A percentile compares a stretch with the other conserved stretches of the same genome.
Evolutionary conservation across 495 filamentous ascomycete species (phyloP).

Genomic region (Pyrenula massariospora): DNA sequence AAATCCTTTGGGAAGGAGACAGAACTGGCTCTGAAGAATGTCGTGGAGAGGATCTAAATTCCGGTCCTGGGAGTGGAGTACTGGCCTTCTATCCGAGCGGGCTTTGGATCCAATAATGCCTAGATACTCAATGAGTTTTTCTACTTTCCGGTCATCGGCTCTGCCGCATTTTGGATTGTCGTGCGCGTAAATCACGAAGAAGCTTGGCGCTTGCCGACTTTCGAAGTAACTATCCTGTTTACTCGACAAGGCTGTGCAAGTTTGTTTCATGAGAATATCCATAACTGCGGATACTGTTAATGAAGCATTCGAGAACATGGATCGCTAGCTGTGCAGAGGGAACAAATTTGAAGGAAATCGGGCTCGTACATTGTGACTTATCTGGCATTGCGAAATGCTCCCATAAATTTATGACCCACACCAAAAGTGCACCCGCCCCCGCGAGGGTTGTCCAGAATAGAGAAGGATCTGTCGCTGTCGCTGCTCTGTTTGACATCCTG

Average conservation of each 20-base stretch:
- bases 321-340: too few species aligned
- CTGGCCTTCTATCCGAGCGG: not conserved
- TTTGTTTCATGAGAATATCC: not conserved
- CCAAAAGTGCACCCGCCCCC: too few species aligned
- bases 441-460: too few species aligned
- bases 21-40: not conserved
- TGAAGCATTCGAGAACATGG: not conserved
- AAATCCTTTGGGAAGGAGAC: not conserved
- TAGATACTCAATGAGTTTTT: not conserved
- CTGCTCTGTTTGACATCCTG: too few species aligned
- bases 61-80: not conserved
- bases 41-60: not conserved
- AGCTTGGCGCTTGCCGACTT: not conserved
- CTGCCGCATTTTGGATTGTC: not conserved
- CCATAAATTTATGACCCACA: too few species aligned
- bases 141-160: not conserved
- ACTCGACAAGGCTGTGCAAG: not conserved
- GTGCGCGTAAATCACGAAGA: not conserved
- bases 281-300: not conserved
- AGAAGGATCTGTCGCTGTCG: too few species aligned
- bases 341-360: too few species aligned
- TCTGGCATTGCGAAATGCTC: too few species aligned
- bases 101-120: not conserved
- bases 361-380: too few species aligned
- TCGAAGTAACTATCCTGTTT: not conserved